phyloP scores from a whole-genome alignment of 257 asterid species.

The Parsonsia alboflavescens region DNA sequence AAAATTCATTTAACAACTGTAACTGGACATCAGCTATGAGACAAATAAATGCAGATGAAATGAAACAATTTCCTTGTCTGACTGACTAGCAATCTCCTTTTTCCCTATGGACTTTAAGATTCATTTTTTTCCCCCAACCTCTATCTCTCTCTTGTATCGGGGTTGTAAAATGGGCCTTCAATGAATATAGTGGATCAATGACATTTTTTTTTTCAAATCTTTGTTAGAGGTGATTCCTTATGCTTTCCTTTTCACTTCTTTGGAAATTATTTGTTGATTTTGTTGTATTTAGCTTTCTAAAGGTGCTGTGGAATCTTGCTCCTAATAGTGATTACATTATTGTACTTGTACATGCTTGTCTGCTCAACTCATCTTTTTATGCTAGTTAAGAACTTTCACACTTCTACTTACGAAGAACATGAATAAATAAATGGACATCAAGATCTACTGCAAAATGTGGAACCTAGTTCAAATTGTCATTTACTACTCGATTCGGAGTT shows the following conservation, averaged over 20 bases:
- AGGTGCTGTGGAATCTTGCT: not conserved
- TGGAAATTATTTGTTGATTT: not conserved
- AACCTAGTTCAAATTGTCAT: not conserved
- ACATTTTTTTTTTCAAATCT: no score
- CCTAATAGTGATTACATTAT: not conserved
- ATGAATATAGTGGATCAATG: not conserved
- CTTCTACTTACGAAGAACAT: not conserved
- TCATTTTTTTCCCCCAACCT: no score
- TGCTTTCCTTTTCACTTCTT: not conserved
- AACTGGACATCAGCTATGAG: not conserved
- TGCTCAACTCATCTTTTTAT: not conserved
- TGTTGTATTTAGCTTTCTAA: not conserved
- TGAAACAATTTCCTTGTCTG: not conserved
- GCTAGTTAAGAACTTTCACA: not conserved
- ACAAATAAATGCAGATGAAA: not conserved
- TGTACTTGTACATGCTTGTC: not conserved
- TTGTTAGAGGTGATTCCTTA: not conserved
- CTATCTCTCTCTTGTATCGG: not conserved
- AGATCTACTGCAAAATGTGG: not conserved
- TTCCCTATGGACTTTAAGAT: not conserved
- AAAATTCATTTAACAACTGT: not conserved
- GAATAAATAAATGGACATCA: not conserved
- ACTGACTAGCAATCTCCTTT: not conserved
- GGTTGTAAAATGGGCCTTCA: not conserved
- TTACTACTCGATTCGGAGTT: not conserved